phyloP scores from a whole-genome alignment of 2,329 filamentous ascomycete genomes.

The Rosellinia necatrix region DNA sequence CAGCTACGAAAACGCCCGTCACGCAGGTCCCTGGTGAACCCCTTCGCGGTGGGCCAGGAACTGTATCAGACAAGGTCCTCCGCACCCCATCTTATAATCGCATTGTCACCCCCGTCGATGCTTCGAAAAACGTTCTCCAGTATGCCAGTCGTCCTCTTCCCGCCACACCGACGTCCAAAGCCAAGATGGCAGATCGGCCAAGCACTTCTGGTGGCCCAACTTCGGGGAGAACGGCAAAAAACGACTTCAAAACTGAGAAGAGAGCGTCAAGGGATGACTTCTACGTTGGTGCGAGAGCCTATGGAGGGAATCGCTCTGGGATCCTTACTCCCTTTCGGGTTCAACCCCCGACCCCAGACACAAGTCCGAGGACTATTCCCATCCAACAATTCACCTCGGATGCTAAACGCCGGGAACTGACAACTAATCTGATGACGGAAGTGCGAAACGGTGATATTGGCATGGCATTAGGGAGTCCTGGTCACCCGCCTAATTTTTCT shows the following conservation, averaged over 20 bases:
- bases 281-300: constrained; percentile 40
- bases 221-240: constrained; percentile 37
- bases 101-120: constrained; percentile 26
- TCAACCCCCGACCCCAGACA: constrained; percentile 50
- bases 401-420: constrained; percentile 46
- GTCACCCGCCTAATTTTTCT: constrained; percentile 45
- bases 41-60: constrained; percentile 34
- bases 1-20: constrained; percentile 35
- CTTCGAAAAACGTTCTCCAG: constrained; percentile 29
- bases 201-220: constrained; percentile 48
- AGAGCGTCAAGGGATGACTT: constrained; percentile 53
- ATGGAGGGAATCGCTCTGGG: constrained; percentile 43
- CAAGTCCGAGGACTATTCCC: constrained; percentile 44
- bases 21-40: constrained; percentile 38
- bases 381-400: constrained; percentile 39
- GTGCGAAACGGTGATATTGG: constrained; percentile 61
- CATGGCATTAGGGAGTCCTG: constrained; percentile 74
- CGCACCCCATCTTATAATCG: constrained; percentile 36
- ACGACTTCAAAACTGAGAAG: constrained; percentile 44
- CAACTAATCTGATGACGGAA: constrained; percentile 50
- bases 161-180: constrained; percentile 29
- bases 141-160: constrained; percentile 36
- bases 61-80: constrained; percentile 41
- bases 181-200: constrained; percentile 45
- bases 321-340: constrained; percentile 48